These are phyloP conservation scores for Penicillium sp. DNA, from an alignment of 2,329 filamentous ascomycete species.

Conservation along the genomic window DNA sequence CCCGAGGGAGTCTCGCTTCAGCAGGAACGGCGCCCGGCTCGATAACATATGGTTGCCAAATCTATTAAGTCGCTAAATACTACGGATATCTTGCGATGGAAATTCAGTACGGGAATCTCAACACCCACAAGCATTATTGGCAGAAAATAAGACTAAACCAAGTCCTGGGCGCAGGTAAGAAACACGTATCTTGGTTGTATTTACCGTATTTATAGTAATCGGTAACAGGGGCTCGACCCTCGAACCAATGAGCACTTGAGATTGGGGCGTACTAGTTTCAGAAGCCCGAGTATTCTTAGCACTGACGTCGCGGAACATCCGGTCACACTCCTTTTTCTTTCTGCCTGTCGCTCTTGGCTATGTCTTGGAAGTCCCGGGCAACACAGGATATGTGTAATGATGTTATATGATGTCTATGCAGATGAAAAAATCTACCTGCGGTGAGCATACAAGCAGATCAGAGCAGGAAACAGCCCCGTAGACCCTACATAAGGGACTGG, in stretches of 20 bases:
- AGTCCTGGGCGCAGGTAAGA: slow-evolving; percentile 4
- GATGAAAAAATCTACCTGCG: not conserved
- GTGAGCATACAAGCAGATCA: not conserved
- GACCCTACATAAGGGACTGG: slow-evolving; percentile 1
- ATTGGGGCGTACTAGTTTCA: slow-evolving; percentile 8
- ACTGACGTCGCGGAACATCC: not conserved
- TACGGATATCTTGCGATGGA: not conserved
- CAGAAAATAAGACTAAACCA: slow-evolving; percentile 18
- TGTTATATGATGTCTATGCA: not conserved
- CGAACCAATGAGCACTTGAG: not conserved
- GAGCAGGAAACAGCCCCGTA: not conserved
- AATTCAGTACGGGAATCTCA: not conserved
- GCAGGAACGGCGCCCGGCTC: not conserved
- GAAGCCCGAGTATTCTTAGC: slow-evolving; percentile 14
- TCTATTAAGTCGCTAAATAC: not conserved
- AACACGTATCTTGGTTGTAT: slow-evolving; percentile 1
- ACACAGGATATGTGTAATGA: not conserved
- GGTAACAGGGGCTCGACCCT: not conserved
- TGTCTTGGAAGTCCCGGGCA: not conserved
- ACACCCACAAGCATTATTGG: slow-evolving; percentile 23
- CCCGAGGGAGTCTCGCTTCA: not conserved
- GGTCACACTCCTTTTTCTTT: not conserved
- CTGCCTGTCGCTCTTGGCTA: not conserved
- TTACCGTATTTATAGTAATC: slow-evolving; percentile 5
- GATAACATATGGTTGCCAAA: not conserved